Evolutionary conservation across 2,329 filamentous ascomycete species (phyloP).

Genomic region (Aspergillus hiratsukae): DNA sequence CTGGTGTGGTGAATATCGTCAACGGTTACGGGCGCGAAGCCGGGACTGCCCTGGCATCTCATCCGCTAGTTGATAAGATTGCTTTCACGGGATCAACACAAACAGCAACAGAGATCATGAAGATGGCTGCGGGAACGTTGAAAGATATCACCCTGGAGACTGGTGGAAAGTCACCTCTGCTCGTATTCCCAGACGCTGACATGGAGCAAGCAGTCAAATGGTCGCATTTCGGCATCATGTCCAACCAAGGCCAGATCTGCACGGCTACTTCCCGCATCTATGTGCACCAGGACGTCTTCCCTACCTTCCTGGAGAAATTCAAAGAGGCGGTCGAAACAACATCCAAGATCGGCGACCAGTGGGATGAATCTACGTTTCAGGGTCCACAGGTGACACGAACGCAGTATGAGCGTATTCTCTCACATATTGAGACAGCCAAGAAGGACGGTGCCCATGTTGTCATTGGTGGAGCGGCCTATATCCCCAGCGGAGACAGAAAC

Average conservation of each 20-base stretch:
- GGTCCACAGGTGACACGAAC: conserved; percentile 34
- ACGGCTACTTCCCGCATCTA: conserved; percentile 45
- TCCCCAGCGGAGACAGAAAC: conserved; percentile 45
- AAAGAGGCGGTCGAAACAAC: conserved; percentile 27
- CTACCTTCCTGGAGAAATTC: conserved; percentile 29
- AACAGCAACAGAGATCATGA: conserved; percentile 34
- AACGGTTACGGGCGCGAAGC: conserved; percentile 30
- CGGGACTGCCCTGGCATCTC: conserved; percentile 26
- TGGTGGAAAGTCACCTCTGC: conserved; percentile 63
- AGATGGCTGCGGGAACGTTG: conserved; percentile 31
- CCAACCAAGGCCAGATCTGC: conserved; percentile 35
- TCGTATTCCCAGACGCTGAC: conserved; percentile 64
- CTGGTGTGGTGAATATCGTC: conserved; percentile 32
- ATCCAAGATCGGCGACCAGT: conserved; percentile 34
- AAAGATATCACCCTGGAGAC: conserved; percentile 35
- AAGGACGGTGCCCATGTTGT: conserved; percentile 63
- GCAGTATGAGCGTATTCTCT: conserved; percentile 51
- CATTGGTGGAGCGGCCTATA: conserved; percentile 56
- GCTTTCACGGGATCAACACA: conserved; percentile 33
- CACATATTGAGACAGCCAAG: conserved; percentile 67
- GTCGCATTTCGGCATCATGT: conserved; percentile 55
- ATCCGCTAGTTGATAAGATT: conserved; percentile 32
- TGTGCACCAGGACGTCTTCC: conserved; percentile 50
- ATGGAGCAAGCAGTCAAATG: conserved; percentile 66
- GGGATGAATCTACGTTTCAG: conserved; percentile 34